phyloP scores from a whole-genome alignment of 768 basidiomycete genomes.

The Chiua virens region DNA sequence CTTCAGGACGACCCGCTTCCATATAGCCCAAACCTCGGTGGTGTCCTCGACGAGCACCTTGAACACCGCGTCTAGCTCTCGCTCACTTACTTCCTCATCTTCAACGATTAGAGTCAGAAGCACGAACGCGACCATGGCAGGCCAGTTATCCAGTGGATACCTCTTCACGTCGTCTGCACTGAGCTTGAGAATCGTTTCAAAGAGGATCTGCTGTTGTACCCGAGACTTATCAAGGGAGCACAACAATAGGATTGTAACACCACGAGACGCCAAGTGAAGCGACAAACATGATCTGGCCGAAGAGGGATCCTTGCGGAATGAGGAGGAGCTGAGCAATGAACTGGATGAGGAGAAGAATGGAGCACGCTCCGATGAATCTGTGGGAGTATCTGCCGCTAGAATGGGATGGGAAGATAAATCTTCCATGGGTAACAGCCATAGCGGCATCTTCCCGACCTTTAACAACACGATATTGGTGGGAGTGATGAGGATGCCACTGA shows the following conservation, averaged over 20 bases:
- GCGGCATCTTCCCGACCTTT: constrained; percentile 10
- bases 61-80: not conserved
- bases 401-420: not conserved
- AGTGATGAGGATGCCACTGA: constrained; percentile 6
- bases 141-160: constrained; percentile 5
- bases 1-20: not conserved
- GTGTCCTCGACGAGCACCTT: constrained; percentile 4
- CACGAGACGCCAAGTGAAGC: constrained; percentile 27
- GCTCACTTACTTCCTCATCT: not conserved
- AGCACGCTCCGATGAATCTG: constrained; percentile 21
- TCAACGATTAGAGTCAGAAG: constrained; percentile 6
- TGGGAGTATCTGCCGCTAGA: not conserved
- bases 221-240: constrained; percentile 32
- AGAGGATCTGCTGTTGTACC: constrained; percentile 11
- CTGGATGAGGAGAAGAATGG: constrained; percentile 27
- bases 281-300: constrained; percentile 15
- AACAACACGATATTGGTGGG: constrained; percentile 5
- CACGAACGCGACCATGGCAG: constrained; percentile 11
- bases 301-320: constrained; percentile 11
- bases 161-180: not conserved
- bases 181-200: not conserved
- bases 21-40: constrained; percentile 1
- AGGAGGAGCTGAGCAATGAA: constrained; percentile 29
- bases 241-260: constrained; percentile 30
- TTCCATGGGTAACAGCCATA: constrained; percentile 9